Evolutionary conservation across 345 rosid species (phyloP).

Genomic region (Excoecaria agallocha): DNA sequence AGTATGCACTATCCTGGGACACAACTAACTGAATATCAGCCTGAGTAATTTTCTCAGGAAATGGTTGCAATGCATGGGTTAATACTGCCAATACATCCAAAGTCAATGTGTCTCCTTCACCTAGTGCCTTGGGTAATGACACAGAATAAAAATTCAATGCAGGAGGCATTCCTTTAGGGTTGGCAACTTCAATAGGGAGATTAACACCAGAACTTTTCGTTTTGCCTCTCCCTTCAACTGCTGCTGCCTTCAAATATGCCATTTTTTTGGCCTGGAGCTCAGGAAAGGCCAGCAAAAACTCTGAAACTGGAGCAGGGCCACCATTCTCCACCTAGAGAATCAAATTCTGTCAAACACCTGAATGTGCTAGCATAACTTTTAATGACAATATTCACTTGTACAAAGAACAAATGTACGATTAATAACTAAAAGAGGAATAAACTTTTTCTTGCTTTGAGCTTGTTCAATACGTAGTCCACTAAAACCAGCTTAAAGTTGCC

Average conservation of each 20-base stretch:
- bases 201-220: slow-evolving; percentile 35
- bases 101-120: slow-evolving; percentile 56
- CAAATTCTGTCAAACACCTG: neutral
- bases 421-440: neutral
- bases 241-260: slow-evolving; percentile 57
- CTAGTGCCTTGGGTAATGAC: slow-evolving; percentile 54
- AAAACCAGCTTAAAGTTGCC: neutral
- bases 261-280: slow-evolving; percentile 62
- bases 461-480: neutral
- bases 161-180: slow-evolving; percentile 55
- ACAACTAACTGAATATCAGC: slow-evolving; percentile 83
- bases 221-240: slow-evolving; percentile 71
- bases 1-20: slow-evolving; percentile 72
- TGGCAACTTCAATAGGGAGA: slow-evolving; percentile 46
- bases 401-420: neutral
- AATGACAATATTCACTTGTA: neutral
- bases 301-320: slow-evolving; percentile 64
- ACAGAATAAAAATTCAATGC: slow-evolving; percentile 57
- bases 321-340: slow-evolving; percentile 57
- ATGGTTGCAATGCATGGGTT: slow-evolving; percentile 57
- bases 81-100: slow-evolving; percentile 62
- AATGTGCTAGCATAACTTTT: neutral
- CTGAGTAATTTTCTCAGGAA: slow-evolving; percentile 87
- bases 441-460: neutral
- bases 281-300: slow-evolving; percentile 66